Base-by-base conservation (phyloP, 257 asterid genomes). In the Anisodus acutangulus region DNA sequence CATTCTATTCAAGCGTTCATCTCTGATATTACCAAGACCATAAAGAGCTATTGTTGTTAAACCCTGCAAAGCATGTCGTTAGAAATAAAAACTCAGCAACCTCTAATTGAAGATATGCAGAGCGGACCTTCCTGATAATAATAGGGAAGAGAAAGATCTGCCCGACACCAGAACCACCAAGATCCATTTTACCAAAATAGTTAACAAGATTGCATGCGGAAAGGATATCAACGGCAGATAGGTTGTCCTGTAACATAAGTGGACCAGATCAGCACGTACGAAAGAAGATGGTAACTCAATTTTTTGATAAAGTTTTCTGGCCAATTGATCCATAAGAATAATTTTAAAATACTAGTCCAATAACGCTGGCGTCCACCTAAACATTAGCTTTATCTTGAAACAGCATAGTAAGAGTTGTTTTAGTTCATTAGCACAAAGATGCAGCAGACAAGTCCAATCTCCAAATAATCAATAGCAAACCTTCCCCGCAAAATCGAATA, bases 221-320 rank as follows among this genome's bases (percentile, higher is more conserved):
- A 85, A 96, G 99, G 86, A 96, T 96, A 92, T 96, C 99, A 86
- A 96, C 94, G n/a, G 99, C 98, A 84, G 98, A 96, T 88, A 96
- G 98, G 88, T 96, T 96, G 93, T 96, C 99, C 99, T 96, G 96
- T 85, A 87, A 86, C 85, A 87, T 87, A 53, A 82, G 81, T 69
- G 45, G 69, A 86, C 79, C 86, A 83, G 83, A 66, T 64, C 66
- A 67, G 68, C 51, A 79, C 79, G 84, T 70, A 86, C 79, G 84
- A 68, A 74, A 60, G 64, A 58, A 76, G n/a, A 53, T 53, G 13
- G 49, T 26, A 26, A 53, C 59, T 78, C 64, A 49, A 74, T 47
- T 49, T 9, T 72, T 55, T 17, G 17, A 47, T 19, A 45, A 45
- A 72, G 19, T 47, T 47, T 74, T 12, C 62, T 74, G 22, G 43